These are phyloP conservation scores for Exophiala mesophila DNA, from an alignment of 2,329 filamentous ascomycete species.

Conservation along the genomic window DNA sequence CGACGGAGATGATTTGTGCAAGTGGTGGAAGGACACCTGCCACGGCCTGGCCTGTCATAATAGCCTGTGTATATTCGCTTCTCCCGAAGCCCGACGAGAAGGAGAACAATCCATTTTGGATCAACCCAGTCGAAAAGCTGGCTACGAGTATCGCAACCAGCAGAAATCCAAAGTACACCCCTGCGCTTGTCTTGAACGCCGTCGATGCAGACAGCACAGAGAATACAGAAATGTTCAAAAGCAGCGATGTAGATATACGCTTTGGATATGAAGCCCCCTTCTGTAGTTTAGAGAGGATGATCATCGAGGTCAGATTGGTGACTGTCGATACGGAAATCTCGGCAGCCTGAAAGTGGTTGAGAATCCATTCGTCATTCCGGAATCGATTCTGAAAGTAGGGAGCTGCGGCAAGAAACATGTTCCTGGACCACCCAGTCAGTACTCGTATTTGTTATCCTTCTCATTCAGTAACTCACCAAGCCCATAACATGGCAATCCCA, in stretches of 20 bases:
- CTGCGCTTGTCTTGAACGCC: conserved; percentile 58
- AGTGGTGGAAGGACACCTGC: conserved; percentile 85
- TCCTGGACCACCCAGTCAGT: too few relatives aligned
- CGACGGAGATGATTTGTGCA: conserved; percentile 78
- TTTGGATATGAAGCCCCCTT: conserved; percentile 78
- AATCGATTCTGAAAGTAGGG: conserved; percentile 90
- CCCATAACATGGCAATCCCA: conserved; percentile 94
- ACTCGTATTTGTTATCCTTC: background rate
- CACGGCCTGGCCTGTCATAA: conserved; percentile 91
- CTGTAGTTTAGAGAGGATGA: conserved; percentile 75
- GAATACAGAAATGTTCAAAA: conserved; percentile 74
- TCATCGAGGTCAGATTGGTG: conserved; percentile 71
- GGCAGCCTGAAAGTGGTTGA: conserved; percentile 79
- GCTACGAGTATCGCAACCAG: conserved; percentile 76
- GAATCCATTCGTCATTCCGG: conserved; percentile 62
- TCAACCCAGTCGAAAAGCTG: conserved; percentile 73
- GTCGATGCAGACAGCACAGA: conserved; percentile 76
- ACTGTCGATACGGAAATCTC: conserved; percentile 82
- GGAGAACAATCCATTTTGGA: conserved; percentile 91
- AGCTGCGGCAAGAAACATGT: conserved; percentile 95
- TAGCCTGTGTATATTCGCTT: conserved; percentile 86
- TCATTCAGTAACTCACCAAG: conserved; percentile 60
- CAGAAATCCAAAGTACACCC: conserved; percentile 72
- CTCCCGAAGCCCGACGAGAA: conserved; percentile 82
- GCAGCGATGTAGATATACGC: conserved; percentile 72